These are phyloP conservation scores for Coprinellus aureogranulatus DNA, from an alignment of 768 basidiomycete species.

Conservation along the genomic window DNA sequence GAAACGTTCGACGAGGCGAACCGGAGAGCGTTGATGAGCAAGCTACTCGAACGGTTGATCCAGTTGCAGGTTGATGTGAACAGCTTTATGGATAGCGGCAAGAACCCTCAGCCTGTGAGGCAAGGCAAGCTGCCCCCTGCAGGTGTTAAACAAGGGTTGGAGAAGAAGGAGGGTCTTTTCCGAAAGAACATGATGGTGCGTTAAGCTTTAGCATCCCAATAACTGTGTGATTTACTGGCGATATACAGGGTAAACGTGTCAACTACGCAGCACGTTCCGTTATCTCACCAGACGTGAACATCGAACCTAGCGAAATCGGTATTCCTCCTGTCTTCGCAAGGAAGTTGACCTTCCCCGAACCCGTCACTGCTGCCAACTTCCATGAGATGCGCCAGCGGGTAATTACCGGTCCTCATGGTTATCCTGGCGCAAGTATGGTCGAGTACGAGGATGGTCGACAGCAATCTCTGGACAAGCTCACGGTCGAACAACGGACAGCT, in stretches of 20 bases:
- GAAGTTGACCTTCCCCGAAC: conserved; percentile 96
- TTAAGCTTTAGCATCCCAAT: not conserved
- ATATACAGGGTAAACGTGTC: conserved; percentile 88
- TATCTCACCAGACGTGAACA: conserved; percentile 98
- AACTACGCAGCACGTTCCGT: conserved; percentile 99
- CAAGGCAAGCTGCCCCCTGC: conserved; percentile 88
- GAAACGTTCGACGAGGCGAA: conserved; percentile 48
- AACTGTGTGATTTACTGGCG: not conserved
- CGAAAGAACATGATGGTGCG: conserved; percentile 98
- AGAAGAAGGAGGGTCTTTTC: conserved; percentile 99
- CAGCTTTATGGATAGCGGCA: conserved; percentile 94
- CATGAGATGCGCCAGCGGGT: conserved; percentile 85
- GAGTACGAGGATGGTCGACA: conserved; percentile 93
- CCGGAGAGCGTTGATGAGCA: conserved; percentile 57
- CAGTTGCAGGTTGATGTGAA: conserved; percentile 95
- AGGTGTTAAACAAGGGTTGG: conserved; percentile 93
- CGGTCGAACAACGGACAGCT: conserved; percentile 86
- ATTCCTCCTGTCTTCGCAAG: conserved; percentile 96
- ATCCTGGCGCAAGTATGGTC: conserved; percentile 93
- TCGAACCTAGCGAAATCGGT: conserved; percentile 98
- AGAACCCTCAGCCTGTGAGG: conserved; percentile 83
- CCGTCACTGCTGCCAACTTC: conserved; percentile 89
- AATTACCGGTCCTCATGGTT: conserved; percentile 81
- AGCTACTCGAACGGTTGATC: conserved; percentile 76
- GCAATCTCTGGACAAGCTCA: conserved; percentile 80